phyloP scores from a whole-genome alignment of 345 rosid species.

The Lagerstroemia speciosa region DNA sequence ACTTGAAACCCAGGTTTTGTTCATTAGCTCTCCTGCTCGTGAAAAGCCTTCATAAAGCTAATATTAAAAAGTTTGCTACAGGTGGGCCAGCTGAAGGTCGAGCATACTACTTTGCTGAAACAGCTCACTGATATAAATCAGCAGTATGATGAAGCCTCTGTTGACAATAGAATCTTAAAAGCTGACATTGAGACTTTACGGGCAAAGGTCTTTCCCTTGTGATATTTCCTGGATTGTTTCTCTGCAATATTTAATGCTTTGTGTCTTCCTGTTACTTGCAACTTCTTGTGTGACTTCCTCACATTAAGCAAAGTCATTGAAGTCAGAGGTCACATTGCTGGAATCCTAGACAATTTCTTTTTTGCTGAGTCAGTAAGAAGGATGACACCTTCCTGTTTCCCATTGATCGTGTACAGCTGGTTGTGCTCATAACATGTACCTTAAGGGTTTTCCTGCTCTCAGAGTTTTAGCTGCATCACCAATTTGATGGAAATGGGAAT shows the following conservation, averaged over 20 bases:
- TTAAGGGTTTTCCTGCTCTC: neutral
- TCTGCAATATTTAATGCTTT: neutral
- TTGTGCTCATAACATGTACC: neutral
- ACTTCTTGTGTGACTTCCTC: neutral
- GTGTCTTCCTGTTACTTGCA: neutral
- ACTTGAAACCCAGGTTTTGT: conserved; percentile 74
- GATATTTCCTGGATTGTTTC: neutral
- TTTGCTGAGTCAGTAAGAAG: neutral
- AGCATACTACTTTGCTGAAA: conserved; percentile 57
- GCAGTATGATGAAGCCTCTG: conserved; percentile 68
- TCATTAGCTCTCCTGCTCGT: neutral
- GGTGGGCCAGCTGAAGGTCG: conserved; percentile 80
- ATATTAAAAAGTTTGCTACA: conserved; percentile 14
- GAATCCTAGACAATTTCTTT: neutral
- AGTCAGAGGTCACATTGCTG: neutral
- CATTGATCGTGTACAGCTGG: too few relatives aligned
- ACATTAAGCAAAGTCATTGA: neutral
- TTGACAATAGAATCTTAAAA: conserved; percentile 83
- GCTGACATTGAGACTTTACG: conserved; percentile 91
- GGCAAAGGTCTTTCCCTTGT: conserved; percentile 41
- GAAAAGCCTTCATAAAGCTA: conserved; percentile 1
- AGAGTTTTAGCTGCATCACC: neutral
- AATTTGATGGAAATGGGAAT: neutral
- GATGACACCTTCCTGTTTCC: neutral
- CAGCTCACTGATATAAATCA: conserved; percentile 63